Percentiles rank a stretch among this genome's conserved stretches.
Evolutionary conservation across 495 filamentous ascomycete genomes (phyloP).

Genomic region (Penicillium verhagenii): DNA sequence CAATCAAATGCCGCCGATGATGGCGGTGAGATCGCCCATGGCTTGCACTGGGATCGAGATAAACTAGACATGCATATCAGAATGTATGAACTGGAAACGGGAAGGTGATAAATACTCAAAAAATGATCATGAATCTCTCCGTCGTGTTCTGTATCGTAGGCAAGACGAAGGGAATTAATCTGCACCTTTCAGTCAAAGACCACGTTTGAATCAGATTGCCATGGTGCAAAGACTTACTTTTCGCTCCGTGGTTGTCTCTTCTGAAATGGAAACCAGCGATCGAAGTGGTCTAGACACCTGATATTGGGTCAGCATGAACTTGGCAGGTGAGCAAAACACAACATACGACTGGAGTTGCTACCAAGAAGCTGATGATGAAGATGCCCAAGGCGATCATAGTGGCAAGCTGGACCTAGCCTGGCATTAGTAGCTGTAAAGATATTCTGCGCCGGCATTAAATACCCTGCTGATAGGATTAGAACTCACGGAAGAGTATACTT

Average conservation of each 20-base stretch:
- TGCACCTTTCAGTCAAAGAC: neutral
- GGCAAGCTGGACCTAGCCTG: neutral
- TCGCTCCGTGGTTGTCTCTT: neutral
- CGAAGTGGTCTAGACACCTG: neutral
- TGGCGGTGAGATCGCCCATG: neutral
- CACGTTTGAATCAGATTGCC: neutral
- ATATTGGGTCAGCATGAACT: neutral
- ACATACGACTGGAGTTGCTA: neutral
- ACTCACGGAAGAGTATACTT: too few relatives aligned
- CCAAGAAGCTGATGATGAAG: neutral
- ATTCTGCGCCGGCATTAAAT: neutral
- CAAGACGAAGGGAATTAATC: neutral
- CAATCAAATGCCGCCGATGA: neutral
- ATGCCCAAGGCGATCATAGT: neutral
- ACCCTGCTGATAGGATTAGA: too few relatives aligned
- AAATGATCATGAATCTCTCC: neutral
- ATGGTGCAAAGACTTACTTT: neutral
- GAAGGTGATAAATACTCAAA: neutral
- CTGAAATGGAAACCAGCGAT: neutral
- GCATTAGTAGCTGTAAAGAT: neutral
- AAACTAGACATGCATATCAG: neutral
- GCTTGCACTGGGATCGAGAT: neutral
- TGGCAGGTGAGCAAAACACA: neutral
- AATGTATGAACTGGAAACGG: neutral
- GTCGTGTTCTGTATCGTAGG: neutral